Conservation (phyloP, 805 yeast species). For the Candida succiphila region DNA sequence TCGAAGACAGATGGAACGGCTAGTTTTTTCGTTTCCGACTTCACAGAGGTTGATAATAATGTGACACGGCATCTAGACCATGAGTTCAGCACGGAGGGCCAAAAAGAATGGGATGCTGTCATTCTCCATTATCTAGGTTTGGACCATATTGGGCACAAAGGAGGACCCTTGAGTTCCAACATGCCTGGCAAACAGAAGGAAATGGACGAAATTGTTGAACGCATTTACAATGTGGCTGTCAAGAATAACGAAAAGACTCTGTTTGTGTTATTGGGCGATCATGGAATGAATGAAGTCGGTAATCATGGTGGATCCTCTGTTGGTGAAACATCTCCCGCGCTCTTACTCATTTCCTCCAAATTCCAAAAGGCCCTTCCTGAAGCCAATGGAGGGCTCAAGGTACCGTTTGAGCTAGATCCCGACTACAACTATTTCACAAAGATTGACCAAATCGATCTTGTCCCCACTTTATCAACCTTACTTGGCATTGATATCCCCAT, state of each 20-base stretch:
- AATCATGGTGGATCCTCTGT: conserved; percentile 94
- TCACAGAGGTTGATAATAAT: conserved; percentile 85
- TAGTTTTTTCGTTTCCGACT: conserved; percentile 91
- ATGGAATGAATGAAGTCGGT: conserved; percentile 93
- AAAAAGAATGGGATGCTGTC: conserved; percentile 66
- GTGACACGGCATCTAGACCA: conserved; percentile 78
- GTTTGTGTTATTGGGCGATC: conserved; percentile 80
- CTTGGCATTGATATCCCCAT: conserved; percentile 60
- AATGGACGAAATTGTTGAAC: conserved; percentile 63
- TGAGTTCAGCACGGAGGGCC: conserved; percentile 35
- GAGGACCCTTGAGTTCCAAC: conserved; percentile 74
- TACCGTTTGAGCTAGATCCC: conserved; percentile 28
- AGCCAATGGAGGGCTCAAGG: conserved; percentile 11
- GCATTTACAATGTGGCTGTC: conserved; percentile 30
- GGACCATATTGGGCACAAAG: conserved; percentile 97
- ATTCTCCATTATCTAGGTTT: conserved; percentile 87
- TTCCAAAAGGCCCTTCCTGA: conserved; percentile 25
- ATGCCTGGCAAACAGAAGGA: conserved; percentile 81
- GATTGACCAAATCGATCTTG: conserved; percentile 62
- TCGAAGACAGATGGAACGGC: conserved; percentile 73
- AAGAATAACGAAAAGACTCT: conserved; percentile 37
- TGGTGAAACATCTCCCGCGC: conserved; percentile 87
- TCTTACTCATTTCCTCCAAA: conserved; percentile 58
- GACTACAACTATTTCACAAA: conserved; percentile 43
- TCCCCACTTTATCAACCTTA: conserved; percentile 56